These are phyloP conservation scores for Neofusicoccum parvum DNA, from an alignment of 2,329 filamentous ascomycete species.

Conservation along the genomic window DNA sequence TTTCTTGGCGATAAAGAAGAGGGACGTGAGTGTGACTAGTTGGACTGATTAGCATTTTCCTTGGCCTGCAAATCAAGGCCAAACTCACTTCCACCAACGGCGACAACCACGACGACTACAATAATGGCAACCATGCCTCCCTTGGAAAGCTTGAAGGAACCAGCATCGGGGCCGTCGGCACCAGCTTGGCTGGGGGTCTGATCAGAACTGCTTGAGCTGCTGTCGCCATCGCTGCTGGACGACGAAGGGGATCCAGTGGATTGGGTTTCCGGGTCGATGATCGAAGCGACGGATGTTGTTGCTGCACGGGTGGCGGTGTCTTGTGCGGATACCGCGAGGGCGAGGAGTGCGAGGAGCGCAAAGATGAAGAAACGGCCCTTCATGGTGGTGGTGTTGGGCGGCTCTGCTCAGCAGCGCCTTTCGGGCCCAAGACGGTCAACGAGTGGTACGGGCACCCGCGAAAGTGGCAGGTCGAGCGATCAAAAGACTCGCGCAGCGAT, in stretches of 20 bases:
- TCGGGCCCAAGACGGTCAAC: neutral
- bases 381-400: neutral
- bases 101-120: constrained; percentile 65
- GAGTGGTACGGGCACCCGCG: neutral
- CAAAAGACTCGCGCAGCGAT: neutral
- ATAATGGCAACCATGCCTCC: constrained; percentile 75
- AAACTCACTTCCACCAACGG: constrained; percentile 64
- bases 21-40: constrained; percentile 63
- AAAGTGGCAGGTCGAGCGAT: neutral
- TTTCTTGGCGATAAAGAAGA: constrained; percentile 83
- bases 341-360: constrained; percentile 10
- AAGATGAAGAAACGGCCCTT: neutral
- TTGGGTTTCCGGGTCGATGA: neutral
- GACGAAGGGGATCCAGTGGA: neutral
- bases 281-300: neutral
- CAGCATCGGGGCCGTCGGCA: constrained; percentile 64
- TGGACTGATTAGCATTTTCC: constrained; percentile 24
- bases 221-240: neutral
- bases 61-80: constrained; percentile 7
- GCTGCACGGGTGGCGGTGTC: neutral
- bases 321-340: neutral
- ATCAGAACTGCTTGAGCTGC: neutral
- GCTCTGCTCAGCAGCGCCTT: constrained; percentile 1
- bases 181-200: constrained; percentile 50
- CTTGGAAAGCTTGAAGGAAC: constrained; percentile 65